Evolutionary conservation across 805 yeast species (phyloP), one percentile per base, ranked within the genome.

Genomic region (Saccharomyces eubayanus): DNA sequence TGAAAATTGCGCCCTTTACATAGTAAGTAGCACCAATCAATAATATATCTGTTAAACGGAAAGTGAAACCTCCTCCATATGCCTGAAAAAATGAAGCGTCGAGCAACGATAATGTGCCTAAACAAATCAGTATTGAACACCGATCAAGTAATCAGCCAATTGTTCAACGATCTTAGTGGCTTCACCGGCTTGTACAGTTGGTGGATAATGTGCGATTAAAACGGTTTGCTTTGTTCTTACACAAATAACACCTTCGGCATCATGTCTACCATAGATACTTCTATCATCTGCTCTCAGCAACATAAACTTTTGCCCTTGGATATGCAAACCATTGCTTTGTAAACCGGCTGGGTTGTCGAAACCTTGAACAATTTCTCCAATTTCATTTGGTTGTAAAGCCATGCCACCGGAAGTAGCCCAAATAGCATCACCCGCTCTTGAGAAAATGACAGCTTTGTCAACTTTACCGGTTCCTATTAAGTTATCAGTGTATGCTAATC

Each of bases 161-260:
- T 89, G 92, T 72, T 94, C 99, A 54, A 92, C 96, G 59, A 91
- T 87, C 65, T 86, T 82, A 55, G 97, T 87, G 51, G 98, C 98
- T 69, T 89, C 96, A 62, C 96, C 97, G 31, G 98, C 89, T 71
- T 85, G 92, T 48, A 88, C 86, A 53, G 91, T 91, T 11, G 87
- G 81, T 14, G 96, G 94, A 69, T 94, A 94, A 72, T 94, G 98
- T n/a, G 94, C 97, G 63, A 94, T 74, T 67, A 94, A 74, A 54
- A 94, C 83, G 30, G 97, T 90, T 74, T 92, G 98, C 68, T 83
- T 88, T 53, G 98, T 90, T 78, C 96, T 87, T 48, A 92, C 97
- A 60, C 89, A 85, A 59, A 94, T 74, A 53, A 92, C 78, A 63
- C 99, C 99, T 63, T 85, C 87, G 57, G 85, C 90, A 50, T 87